Conservation (phyloP, 2,329 filamentous ascomycete species). For the Xylaria sp. region DNA sequence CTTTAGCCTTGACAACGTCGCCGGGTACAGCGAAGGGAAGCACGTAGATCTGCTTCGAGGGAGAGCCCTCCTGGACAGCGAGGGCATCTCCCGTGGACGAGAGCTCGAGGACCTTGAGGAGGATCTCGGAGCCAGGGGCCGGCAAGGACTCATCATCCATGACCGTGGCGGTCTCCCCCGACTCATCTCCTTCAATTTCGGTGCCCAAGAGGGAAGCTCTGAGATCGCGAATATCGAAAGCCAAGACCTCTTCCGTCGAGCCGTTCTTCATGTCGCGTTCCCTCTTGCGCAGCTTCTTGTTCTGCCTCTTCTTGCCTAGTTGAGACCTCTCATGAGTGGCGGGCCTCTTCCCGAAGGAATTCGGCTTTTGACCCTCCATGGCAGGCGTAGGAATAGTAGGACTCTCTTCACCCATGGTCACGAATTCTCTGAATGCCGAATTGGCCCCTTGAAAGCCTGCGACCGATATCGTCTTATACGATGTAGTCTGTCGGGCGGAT, state of each 20-base stretch:
- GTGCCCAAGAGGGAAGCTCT: constrained; percentile 55
- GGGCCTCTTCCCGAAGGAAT: constrained; percentile 38
- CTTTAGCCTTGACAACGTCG: constrained; percentile 81
- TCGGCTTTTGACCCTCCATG: constrained; percentile 3
- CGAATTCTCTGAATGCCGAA: background rate
- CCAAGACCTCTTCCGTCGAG: constrained; percentile 74
- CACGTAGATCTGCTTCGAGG: constrained; percentile 74
- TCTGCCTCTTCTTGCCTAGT: constrained; percentile 35
- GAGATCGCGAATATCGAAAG: constrained; percentile 69
- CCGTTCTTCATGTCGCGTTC: constrained; percentile 71
- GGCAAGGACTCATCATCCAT: constrained; percentile 61
- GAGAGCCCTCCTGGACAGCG: constrained; percentile 72
- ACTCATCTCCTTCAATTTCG: constrained; percentile 45
- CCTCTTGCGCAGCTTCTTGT: constrained; percentile 55
- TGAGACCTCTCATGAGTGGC: constrained; percentile 35
- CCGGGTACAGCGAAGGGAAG: constrained; percentile 91
- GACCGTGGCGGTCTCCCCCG: constrained; percentile 35
- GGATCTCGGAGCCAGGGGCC: constrained; percentile 77
- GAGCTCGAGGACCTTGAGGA: constrained; percentile 82
- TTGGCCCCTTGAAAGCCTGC: background rate
- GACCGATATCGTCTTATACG: background rate
- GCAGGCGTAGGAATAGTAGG: background rate
- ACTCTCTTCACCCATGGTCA: constrained; percentile 9
- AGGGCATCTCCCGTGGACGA: constrained; percentile 95
- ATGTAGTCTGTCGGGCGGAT: background rate